Conservation (phyloP, 2,329 filamentous ascomycete species). For the Paecilomyces sp. region DNA sequence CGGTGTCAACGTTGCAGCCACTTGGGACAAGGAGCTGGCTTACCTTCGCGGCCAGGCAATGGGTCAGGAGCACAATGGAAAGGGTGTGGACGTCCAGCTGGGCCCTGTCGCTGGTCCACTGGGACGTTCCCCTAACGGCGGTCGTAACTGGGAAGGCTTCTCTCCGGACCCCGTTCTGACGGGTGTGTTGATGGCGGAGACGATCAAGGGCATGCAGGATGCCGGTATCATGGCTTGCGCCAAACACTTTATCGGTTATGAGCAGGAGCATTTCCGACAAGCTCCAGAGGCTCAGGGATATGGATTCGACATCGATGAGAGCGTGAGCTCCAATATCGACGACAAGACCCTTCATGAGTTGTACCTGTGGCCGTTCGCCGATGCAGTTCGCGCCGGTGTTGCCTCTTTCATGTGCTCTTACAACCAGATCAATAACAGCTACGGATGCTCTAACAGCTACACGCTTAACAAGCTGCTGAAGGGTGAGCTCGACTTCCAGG, state of each 20-base stretch:
- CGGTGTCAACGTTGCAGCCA: slow-evolving; percentile 73
- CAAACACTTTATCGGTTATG: slow-evolving; percentile 69
- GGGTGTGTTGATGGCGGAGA: slow-evolving; percentile 64
- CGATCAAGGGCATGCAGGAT: slow-evolving; percentile 72
- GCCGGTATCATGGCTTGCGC: slow-evolving; percentile 76
- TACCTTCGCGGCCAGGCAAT: slow-evolving; percentile 63
- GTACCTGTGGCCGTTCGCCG: slow-evolving; percentile 62
- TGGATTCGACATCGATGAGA: slow-evolving; percentile 58
- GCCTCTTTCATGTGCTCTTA: slow-evolving; percentile 67
- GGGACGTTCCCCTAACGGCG: slow-evolving; percentile 60
- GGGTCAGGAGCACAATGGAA: slow-evolving; percentile 66
- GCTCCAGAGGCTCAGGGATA: slow-evolving; percentile 50
- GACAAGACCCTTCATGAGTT: slow-evolving; percentile 58
- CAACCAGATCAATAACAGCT: slow-evolving; percentile 63
- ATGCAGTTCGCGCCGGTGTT: slow-evolving; percentile 58
- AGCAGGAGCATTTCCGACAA: slow-evolving; percentile 68
- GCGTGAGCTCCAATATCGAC: slow-evolving; percentile 54
- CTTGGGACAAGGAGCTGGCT: slow-evolving; percentile 69
- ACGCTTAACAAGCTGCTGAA: slow-evolving; percentile 59
- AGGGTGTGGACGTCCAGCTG: slow-evolving; percentile 67
- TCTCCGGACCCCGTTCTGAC: slow-evolving; percentile 70
- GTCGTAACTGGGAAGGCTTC: slow-evolving; percentile 61
- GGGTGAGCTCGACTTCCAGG: slow-evolving; percentile 67
- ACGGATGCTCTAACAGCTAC: slow-evolving; percentile 58
- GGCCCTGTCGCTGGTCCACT: slow-evolving; percentile 72